Base-by-base conservation (phyloP, 1,284 basidiomycete genomes). In the Xerocomus nothofagi region DNA sequence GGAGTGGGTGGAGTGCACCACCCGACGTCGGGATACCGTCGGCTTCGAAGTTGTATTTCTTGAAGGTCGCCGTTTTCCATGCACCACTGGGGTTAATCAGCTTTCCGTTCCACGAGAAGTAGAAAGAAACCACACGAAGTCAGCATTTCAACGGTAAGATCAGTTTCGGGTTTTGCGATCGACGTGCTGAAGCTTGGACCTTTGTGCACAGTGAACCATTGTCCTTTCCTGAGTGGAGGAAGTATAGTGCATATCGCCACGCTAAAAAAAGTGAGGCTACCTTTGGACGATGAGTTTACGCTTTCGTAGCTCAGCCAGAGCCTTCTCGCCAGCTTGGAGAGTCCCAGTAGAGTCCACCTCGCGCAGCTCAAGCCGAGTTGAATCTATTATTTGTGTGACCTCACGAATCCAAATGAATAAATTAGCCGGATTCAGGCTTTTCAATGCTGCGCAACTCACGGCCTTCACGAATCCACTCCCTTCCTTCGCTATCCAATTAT, bases 31-130 rank as follows among this genome's bases (percentile, higher is more conserved):
- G 88, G 33, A 88, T 82, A 53, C 97, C 97, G 59, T 95, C 93
- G 1, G 97, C 96, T 62, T 98, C 93, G 65, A 99, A 99, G 73
- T 99, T 99, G 77, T 99, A 99, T 69, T 95, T 94, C 68, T 99
- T 99, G 82, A 94, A 99, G 9, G 76, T 80, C 0, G 93, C 81
- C 0, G 84, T 86, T 72, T 96, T 93, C 95, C 95, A 98, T 26
- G 89, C 74, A 12, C 93, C 94, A 33, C 91, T 95, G 59, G 2
- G 43, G 32, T 27, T 6, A 23, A 31, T 53, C 37, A 47, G 46
- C 11, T 33, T 52, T 33, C n/a, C 33, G 50, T 44, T 40, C 14
- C 27, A 29, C 40, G 32, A 24, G 5, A 26, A 42, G 39, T 5
- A 55, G 15, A 27, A 31, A 37, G n/a, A 24, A 59, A 59, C 67